A percentile compares a stretch with the other conserved stretches of the same genome.
Evolutionary conservation across 768 basidiomycete species (phyloP).

Genomic region (Sporobolomyces phaffii): DNA sequence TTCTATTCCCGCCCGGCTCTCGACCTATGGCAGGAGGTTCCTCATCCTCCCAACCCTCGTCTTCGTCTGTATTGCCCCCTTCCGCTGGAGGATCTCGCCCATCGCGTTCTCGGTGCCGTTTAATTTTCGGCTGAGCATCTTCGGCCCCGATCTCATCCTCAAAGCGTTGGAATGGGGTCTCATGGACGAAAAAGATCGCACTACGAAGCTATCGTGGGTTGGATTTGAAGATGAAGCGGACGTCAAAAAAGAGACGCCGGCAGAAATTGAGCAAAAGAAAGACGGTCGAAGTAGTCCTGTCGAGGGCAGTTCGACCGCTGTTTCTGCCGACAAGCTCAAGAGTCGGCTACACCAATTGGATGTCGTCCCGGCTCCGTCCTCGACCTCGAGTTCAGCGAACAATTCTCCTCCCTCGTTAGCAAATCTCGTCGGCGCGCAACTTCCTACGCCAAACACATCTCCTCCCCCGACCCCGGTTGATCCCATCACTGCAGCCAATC

Average conservation of each 20-base stretch:
- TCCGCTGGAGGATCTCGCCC: not conserved
- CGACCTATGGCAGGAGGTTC: not conserved
- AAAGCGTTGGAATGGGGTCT: conserved; percentile 17
- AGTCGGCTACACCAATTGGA: not conserved
- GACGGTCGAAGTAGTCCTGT: not conserved
- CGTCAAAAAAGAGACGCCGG: not conserved
- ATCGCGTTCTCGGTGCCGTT: not conserved
- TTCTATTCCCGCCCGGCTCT: conserved; percentile 3
- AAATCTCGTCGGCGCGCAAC: not conserved
- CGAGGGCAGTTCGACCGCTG: not conserved
- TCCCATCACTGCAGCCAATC: not conserved
- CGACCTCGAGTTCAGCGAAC: not conserved
- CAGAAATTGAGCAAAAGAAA: not conserved
- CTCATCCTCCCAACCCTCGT: conserved; percentile 2
- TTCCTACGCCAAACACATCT: conserved; percentile 19
- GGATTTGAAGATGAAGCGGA: conserved; percentile 29
- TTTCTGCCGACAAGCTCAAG: conserved; percentile 3
- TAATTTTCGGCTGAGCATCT: conserved; percentile 23
- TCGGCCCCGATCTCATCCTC: conserved; percentile 16
- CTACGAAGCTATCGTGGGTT: conserved; percentile 15
- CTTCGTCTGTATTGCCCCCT: not conserved
- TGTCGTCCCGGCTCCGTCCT: not conserved
- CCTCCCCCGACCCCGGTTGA: conserved; percentile 23
- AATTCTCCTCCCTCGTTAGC: not conserved
- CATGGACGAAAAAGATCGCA: not conserved